A percentile compares a stretch with the other conserved stretches of the same genome.
Conservation (phyloP, 2,329 filamentous ascomycete species). For the Apiospora kogelbergensis region DNA sequence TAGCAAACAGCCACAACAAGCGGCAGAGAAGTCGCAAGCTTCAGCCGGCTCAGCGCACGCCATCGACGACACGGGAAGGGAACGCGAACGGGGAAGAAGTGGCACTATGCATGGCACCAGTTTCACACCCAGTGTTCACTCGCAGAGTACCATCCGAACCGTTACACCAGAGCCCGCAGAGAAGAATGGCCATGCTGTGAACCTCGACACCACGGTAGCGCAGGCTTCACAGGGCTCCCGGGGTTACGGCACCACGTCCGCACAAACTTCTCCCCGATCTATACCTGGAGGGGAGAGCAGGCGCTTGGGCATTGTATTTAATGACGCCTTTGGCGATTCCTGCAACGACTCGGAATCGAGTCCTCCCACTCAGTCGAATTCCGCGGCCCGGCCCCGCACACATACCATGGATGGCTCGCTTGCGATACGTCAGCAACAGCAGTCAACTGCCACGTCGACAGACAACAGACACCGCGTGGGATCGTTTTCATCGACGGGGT, state of each 20-base stretch:
- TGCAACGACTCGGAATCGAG: slow-evolving; percentile 48
- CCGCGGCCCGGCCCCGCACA: slow-evolving; percentile 51
- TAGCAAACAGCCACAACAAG: background rate
- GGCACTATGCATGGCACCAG: slow-evolving; percentile 22
- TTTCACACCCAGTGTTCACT: slow-evolving; percentile 27
- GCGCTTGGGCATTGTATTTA: slow-evolving; percentile 61
- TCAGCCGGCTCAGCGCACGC: slow-evolving; percentile 25
- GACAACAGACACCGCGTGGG: slow-evolving; percentile 66
- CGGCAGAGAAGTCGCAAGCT: slow-evolving; percentile 30
- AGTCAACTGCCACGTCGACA: slow-evolving; percentile 35
- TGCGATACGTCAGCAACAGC: slow-evolving; percentile 47
- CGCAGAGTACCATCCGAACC: slow-evolving; percentile 55
- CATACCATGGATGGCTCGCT: slow-evolving; percentile 56
- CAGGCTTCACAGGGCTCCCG: slow-evolving; percentile 31
- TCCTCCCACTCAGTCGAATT: slow-evolving; percentile 35
- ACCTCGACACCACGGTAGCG: slow-evolving; percentile 22
- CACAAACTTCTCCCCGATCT: slow-evolving; percentile 48
- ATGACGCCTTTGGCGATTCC: slow-evolving; percentile 53
- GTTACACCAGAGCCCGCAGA: slow-evolving; percentile 64
- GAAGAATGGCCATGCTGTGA: slow-evolving; percentile 18
- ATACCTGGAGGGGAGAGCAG: slow-evolving; percentile 45
- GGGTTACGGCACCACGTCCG: slow-evolving; percentile 36
- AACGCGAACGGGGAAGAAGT: slow-evolving; percentile 20
- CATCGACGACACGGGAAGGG: slow-evolving; percentile 24
- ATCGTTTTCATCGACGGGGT: slow-evolving; percentile 65